A percentile compares a stretch with the other conserved stretches of the same genome.
Evolutionary conservation across 192 early-diverging fungal genomes (phyloP).

Genomic region (Umbelopsis vinacea): DNA sequence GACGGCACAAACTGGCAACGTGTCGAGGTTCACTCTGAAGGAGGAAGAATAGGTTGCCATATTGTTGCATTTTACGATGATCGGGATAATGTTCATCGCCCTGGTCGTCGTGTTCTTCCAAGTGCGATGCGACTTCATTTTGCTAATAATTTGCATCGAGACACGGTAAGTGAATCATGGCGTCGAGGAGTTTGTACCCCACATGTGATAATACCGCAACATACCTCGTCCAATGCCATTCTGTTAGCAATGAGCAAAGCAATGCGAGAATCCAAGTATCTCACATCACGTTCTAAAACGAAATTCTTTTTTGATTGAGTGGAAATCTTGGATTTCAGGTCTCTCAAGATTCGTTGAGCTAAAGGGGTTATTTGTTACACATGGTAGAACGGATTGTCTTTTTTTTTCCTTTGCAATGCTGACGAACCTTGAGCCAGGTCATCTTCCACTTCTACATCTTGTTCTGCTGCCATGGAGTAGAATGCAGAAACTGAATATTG

Average conservation of each 20-base stretch:
- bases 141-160: slow-evolving; percentile 46
- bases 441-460: slow-evolving; percentile 94
- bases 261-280: slow-evolving; percentile 91
- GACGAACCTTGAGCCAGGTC: slow-evolving; percentile 86
- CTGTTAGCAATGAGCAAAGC: slow-evolving; percentile 93
- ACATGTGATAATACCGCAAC: neutral
- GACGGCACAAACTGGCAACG: slow-evolving; percentile 82
- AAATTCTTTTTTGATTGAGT: slow-evolving; percentile 97
- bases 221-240: slow-evolving; percentile 90
- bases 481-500: slow-evolving; percentile 78
- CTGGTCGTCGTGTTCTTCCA: slow-evolving; percentile 64
- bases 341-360: slow-evolving; percentile 86
- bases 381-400: slow-evolving; percentile 19
- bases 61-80: slow-evolving; percentile 83
- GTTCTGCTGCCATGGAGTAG: slow-evolving; percentile 89
- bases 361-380: neutral
- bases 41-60: slow-evolving; percentile 92
- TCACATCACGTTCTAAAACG: slow-evolving; percentile 91
- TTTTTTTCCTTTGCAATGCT: neutral
- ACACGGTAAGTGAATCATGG: too few relatives aligned
- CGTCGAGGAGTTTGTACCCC: too few relatives aligned
- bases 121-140: slow-evolving; percentile 76
- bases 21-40: slow-evolving; percentile 91
- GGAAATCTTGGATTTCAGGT: slow-evolving; percentile 92
- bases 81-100: slow-evolving; percentile 64